Base-by-base conservation (phyloP, 345 rosid species). In the Brassica cretica region DNA sequence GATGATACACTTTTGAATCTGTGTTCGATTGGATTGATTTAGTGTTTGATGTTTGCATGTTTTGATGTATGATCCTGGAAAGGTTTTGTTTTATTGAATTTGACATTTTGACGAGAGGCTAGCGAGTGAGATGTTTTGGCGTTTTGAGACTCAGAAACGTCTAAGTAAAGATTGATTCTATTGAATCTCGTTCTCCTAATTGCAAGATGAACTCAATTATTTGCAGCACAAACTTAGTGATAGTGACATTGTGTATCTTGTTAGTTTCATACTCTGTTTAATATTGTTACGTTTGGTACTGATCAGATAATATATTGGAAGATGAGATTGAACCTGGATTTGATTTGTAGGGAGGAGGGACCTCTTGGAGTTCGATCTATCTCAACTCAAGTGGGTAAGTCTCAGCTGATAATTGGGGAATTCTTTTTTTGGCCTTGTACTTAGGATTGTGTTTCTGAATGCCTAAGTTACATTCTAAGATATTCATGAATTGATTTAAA, bases 331-430 rank as follows among this genome's bases (percentile, higher is more conserved):
- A 72, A 60, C 73, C 39, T 49, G 71, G 21, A 25, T 70, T 61
- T 65, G 25, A 1, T 64, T 85, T 77, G 71, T 89, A 95, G 98
- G 89, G 96, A 89, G 72, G 91, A 95, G 16, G 86, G 78, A 56
- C 91, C 86, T 76, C 73, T 85, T 64, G 99, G 98, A 60, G 80
- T 84, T 35, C 90, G 99, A 1, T 83, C 78, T 66, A 82, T 93
- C 88, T 95, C 99, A 0, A 95, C 97, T 71, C 99, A 95, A 90
- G 76, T 88, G 53, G 94, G 99, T 93, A 85, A 86, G 94, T 60
- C 24, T 14, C 8, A 8, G 19, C 29, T 64, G n/a, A n/a, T n/a
- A n/a, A n/a, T n/a, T n/a, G n/a, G n/a, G n/a, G n/a, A n/a, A n/a
- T n/a, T n/a, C n/a, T n/a, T n/a, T n/a, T n/a, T n/a, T n/a, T n/a